These are phyloP conservation scores for rapeseed (Brassica napus) DNA, from an alignment of 345 rosid species.

Conservation along the genomic window DNA sequence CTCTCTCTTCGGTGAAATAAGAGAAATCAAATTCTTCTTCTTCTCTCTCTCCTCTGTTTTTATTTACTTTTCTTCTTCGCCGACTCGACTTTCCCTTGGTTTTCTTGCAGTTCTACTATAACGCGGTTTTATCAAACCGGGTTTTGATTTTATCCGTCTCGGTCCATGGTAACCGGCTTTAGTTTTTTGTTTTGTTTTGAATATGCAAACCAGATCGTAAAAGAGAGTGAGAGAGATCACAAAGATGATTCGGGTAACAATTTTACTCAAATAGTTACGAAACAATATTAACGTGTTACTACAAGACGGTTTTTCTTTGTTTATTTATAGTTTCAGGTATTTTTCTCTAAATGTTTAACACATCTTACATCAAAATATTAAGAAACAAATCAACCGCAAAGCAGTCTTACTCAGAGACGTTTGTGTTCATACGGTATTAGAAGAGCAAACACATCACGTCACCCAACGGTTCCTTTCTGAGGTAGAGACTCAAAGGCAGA, in stretches of 20 bases:
- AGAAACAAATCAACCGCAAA: neutral
- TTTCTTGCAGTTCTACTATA: neutral
- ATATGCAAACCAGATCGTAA: neutral
- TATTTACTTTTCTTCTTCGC: neutral
- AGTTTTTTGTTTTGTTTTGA: neutral
- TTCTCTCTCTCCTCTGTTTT: neutral
- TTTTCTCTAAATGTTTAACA: neutral
- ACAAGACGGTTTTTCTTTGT: neutral
- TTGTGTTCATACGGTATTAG: neutral
- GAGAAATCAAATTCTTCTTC: constrained; percentile 10
- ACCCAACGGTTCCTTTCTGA: constrained; percentile 66
- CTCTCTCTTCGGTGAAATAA: neutral
- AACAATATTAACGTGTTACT: neutral
- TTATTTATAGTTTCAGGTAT: neutral
- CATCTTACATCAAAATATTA: constrained; percentile 3
- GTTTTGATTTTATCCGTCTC: neutral
- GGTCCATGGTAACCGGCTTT: neutral
- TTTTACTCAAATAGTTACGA: neutral
- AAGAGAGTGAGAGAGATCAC: neutral
- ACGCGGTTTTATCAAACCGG: constrained; percentile 31
- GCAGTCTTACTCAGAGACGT: neutral
- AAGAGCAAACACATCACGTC: neutral
- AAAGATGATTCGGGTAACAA: neutral
- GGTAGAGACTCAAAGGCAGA: constrained; percentile 97
- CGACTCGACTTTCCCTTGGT: constrained; percentile 22